These are phyloP conservation scores for Lactarius indigo DNA, from an alignment of 768 basidiomycete species.

Conservation along the genomic window DNA sequence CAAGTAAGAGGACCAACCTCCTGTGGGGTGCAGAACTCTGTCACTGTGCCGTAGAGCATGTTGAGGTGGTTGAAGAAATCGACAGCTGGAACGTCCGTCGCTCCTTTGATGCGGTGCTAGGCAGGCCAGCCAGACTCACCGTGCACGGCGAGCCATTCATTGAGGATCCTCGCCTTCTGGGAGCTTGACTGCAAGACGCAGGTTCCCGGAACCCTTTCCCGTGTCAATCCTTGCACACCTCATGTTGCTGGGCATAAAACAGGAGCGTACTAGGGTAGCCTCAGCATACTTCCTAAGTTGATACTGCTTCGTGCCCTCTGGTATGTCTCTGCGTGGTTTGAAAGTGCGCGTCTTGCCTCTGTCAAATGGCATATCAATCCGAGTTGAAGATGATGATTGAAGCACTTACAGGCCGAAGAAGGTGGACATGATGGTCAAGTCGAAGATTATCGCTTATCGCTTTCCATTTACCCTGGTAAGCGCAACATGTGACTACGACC, in stretches of 20 bases:
- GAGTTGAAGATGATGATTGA: not conserved
- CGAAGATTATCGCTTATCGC: not conserved
- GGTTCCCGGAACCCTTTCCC: constrained; percentile 86
- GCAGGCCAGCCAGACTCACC: constrained; percentile 44
- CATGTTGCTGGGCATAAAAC: not conserved
- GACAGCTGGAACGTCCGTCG: constrained; percentile 56
- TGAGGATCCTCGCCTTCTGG: constrained; percentile 95
- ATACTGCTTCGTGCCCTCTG: constrained; percentile 96
- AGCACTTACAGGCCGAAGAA: constrained; percentile 81
- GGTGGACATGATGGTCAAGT: constrained; percentile 68
- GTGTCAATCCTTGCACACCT: not conserved
- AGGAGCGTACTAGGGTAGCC: constrained; percentile 74
- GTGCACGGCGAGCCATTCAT: constrained; percentile 99
- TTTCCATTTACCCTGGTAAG: not conserved
- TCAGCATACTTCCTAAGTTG: constrained; percentile 97
- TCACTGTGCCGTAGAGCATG: constrained; percentile 98
- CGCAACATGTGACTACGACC: not conserved
- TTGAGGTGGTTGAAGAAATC: constrained; percentile 99
- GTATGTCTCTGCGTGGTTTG: constrained; percentile 92
- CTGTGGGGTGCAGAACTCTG: constrained; percentile 94
- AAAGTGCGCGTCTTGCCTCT: constrained; percentile 93
- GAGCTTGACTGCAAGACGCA: constrained; percentile 85
- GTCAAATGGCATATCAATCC: not conserved
- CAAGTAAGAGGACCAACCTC: constrained; percentile 53
- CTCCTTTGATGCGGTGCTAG: not conserved